These are phyloP conservation scores for Capsella rubella DNA, from an alignment of 441 rosid genomes.

Conservation along the genomic window DNA sequence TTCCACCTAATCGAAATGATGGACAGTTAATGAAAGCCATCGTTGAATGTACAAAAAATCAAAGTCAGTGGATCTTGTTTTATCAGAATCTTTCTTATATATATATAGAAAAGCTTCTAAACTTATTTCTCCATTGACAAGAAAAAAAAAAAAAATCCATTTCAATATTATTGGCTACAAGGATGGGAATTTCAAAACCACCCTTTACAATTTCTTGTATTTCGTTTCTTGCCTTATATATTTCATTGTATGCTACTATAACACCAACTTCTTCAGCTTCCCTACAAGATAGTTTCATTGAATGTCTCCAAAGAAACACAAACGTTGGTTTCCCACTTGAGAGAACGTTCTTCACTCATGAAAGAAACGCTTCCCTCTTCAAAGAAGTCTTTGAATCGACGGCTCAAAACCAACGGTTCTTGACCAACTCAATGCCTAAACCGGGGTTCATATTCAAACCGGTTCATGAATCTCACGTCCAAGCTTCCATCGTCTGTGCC, in stretches of 20 bases:
- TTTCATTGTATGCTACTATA: background rate
- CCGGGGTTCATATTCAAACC: constrained; percentile 75
- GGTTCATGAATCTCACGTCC: constrained; percentile 57
- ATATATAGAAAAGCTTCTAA: background rate
- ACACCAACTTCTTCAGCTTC: constrained; percentile 21
- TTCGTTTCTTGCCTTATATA: constrained; percentile 11
- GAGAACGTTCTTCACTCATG: constrained; percentile 47
- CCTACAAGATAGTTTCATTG: constrained; percentile 46
- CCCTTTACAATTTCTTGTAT: background rate
- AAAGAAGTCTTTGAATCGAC: constrained; percentile 51
- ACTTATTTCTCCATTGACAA: background rate
- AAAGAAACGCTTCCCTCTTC: constrained; percentile 48
- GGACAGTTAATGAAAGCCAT: background rate
- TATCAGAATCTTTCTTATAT: background rate
- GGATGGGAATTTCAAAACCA: constrained; percentile 14
- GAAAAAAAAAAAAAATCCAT: too few relatives aligned
- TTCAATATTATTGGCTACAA: background rate
- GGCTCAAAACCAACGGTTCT: constrained; percentile 64
- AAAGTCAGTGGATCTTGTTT: background rate
- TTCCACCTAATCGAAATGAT: background rate
- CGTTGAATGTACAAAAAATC: background rate
- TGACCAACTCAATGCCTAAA: constrained; percentile 56
- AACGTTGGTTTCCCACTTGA: constrained; percentile 44
- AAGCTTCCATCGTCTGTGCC: constrained; percentile 61
- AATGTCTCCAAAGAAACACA: constrained; percentile 53